phyloP scores from a whole-genome alignment of 768 basidiomycete species.

The Rhizopogon vesiculosus region DNA sequence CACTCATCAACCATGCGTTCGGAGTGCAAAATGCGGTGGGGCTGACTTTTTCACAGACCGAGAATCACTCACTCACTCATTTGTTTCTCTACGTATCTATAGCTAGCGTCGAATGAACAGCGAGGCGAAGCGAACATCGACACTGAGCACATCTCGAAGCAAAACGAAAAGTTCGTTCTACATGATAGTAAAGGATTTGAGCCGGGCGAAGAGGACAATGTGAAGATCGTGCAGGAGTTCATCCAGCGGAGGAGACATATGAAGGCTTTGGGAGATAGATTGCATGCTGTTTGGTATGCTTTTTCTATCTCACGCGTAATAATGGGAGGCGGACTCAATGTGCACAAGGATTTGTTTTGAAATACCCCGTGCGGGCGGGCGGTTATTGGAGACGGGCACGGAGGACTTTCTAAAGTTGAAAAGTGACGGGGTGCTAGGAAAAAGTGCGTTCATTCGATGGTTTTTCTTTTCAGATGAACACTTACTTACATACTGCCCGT shows the following conservation, averaged over 20 bases:
- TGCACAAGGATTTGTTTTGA: not conserved
- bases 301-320: too few relatives aligned
- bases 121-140: conserved; percentile 9
- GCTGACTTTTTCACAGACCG: not conserved
- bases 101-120: not conserved
- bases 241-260: conserved; percentile 4
- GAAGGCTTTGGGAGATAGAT: not conserved
- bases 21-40: not conserved
- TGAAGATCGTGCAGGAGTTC: conserved; percentile 7
- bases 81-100: not conserved
- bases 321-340: not conserved
- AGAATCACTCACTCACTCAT: not conserved
- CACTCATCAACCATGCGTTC: not conserved
- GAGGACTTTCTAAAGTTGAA: not conserved
- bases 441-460: not conserved
- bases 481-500: not conserved
- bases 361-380: not conserved
- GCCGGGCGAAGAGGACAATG: conserved; percentile 4
- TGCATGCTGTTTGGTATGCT: conserved; percentile 12
- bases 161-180: conserved; percentile 9
- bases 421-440: not conserved
- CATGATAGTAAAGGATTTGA: conserved; percentile 14
- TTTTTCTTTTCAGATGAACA: not conserved
- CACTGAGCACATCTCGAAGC: not conserved
- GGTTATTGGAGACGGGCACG: not conserved